Evolutionary conservation across 2,329 filamentous ascomycete species (phyloP).

Genomic region (Diaporthe sp.): DNA sequence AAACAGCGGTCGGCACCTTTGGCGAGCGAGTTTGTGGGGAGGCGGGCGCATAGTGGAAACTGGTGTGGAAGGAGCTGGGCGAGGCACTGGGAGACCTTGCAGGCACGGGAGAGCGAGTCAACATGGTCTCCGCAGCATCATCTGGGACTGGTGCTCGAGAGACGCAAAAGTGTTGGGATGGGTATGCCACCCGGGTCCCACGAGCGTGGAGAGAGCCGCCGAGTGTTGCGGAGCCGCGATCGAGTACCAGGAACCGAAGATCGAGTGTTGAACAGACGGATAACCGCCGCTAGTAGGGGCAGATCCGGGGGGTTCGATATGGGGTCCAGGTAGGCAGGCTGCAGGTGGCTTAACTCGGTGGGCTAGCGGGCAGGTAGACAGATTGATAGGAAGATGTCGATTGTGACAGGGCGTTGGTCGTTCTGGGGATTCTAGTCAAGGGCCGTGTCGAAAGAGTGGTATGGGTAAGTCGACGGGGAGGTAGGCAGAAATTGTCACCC

Average conservation of each 20-base stretch:
- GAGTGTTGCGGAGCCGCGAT: conserved; percentile 20
- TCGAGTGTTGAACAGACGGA: conserved; percentile 8
- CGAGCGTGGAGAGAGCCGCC: conserved; percentile 24
- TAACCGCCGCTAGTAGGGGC: conserved; percentile 19
- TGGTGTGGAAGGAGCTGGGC: conserved; percentile 55
- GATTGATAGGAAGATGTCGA: conserved; percentile 9
- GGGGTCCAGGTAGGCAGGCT: not conserved
- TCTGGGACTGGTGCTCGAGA: conserved; percentile 23
- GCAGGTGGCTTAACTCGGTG: not conserved
- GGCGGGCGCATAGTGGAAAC: conserved; percentile 61
- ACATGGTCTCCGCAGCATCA: conserved; percentile 67
- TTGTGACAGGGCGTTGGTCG: conserved; percentile 1
- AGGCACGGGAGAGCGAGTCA: conserved; percentile 69
- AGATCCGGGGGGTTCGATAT: conserved; percentile 26
- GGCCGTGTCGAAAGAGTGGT: conserved; percentile 10
- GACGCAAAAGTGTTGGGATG: conserved; percentile 46
- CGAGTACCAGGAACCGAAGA: not conserved
- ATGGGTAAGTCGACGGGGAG: not conserved
- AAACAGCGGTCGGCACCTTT: conserved; percentile 56
- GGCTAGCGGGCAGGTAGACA: not conserved
- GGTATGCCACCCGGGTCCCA: conserved; percentile 32
- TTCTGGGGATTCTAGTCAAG: not conserved
- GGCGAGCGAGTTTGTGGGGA: conserved; percentile 57
- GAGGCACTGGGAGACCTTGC: conserved; percentile 65
- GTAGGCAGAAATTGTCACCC: conserved; percentile 21